Evolutionary conservation across 306 rosid genomes (phyloP), one percentile per base, ranked within the genome.

Genomic region (Inga leiocalycina): DNA sequence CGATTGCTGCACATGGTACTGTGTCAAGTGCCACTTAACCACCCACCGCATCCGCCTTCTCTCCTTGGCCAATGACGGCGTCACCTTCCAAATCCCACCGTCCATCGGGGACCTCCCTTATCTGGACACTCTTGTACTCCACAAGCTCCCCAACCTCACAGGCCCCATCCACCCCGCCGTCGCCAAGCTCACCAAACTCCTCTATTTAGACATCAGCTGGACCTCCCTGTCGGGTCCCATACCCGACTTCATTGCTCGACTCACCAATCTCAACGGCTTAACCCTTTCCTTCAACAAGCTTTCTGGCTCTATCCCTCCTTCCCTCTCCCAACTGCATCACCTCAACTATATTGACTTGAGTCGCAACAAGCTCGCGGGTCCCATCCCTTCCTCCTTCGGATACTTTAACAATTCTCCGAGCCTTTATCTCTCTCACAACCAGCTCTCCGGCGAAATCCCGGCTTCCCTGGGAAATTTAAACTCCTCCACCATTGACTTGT

Each of bases 61-160:
- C 44, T 14, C 44, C 71, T 10, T 66, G 10, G 5, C 9, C 45
- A 16, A 37, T 6, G 45, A 66, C 22, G 45, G 44, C 8, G 5
- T 34, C 44, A 34, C 2, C 44, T 66, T 66, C 17, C 71, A 34
- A 34, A 66, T 66, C 45, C 71, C 71, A 6, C 22, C 71, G 11
- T 34, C 71, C 22, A 34, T 66, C n/a, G 43, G 12, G 13, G 10
- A 66, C 71, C 71, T 66, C 44, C 71, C 44, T 4, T 66, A 32
- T 16, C 71, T 66, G 0, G 22, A 16, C 45, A 34, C 43, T 44
- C 71, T 34, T 37, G 43, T 15, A 1, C 71, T 66, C 71, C 71
- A 66, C 45, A 66, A 66, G 11, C 71, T 66, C 44, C 45, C 71
- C 22, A 66, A 66, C n/a, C 71, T 66, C 71, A 66, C 71, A 4